These are phyloP conservation scores for Fistulifera pelliculosa DNA, from an alignment of 108 stramenopile genomes.

Conservation along the genomic window DNA sequence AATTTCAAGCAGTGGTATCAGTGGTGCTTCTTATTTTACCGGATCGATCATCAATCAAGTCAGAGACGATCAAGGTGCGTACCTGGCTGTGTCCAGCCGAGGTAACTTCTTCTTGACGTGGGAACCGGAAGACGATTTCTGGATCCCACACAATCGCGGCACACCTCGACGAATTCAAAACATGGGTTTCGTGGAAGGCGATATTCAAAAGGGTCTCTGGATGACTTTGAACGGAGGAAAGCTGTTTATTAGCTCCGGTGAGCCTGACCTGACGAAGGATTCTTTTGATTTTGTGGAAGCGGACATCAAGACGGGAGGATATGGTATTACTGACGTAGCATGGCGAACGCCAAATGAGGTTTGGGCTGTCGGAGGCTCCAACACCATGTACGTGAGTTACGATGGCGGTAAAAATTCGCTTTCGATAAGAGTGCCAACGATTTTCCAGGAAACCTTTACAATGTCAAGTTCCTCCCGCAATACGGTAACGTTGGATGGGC, in stretches of 20 bases:
- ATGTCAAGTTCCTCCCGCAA: constrained; percentile 92
- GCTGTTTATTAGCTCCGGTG: constrained; percentile 43
- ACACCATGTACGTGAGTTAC: constrained; percentile 84
- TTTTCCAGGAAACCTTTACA: constrained; percentile 93
- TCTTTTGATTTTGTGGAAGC: constrained; percentile 79
- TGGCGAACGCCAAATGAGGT: constrained; percentile 86
- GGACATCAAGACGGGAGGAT: constrained; percentile 94
- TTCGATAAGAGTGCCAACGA: constrained; percentile 90
- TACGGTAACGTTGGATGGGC: constrained; percentile 86
- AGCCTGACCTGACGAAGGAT: constrained; percentile 47
- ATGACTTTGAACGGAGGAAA: constrained; percentile 96
- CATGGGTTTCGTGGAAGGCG: constrained; percentile 92
- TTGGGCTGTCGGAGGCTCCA: constrained; percentile 95
- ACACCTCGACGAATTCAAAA: constrained; percentile 93
- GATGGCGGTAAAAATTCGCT: constrained; percentile 88
- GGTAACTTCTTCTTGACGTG: constrained; percentile 98
- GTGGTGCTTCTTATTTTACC: constrained; percentile 92
- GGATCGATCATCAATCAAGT: constrained; percentile 87
- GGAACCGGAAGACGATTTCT: constrained; percentile 96
- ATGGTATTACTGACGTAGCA: constrained; percentile 94
- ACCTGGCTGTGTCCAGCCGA: constrained; percentile 85
- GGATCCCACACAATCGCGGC: constrained; percentile 97
- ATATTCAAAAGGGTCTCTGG: constrained; percentile 91
- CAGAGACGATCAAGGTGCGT: constrained; percentile 76
- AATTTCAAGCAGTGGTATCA: constrained; percentile 81